Conservation (phyloP, 345 rosid species). For the Isatis tinctoria region DNA sequence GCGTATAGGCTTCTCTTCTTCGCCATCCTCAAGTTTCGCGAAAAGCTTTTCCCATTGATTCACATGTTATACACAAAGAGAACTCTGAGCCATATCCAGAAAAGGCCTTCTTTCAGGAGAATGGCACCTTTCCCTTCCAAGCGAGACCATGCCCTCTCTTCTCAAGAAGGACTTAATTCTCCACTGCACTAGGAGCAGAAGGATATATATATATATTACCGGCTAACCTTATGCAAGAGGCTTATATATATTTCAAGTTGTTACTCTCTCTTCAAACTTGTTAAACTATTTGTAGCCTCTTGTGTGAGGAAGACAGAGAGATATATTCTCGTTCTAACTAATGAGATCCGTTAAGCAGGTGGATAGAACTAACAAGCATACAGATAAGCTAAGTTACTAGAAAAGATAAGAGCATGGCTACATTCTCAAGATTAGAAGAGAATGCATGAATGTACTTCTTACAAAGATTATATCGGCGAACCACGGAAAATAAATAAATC, state of each 20-base stretch:
- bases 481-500: no score
- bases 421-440: not conserved
- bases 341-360: not conserved
- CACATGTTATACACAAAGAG: constrained; percentile 53
- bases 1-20: constrained; percentile 67
- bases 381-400: not conserved
- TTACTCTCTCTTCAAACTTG: constrained; percentile 10
- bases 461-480: no score
- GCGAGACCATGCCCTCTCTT: constrained; percentile 63
- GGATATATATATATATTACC: not conserved
- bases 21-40: constrained; percentile 67
- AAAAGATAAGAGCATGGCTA: not conserved
- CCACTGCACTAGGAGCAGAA: constrained; percentile 44
- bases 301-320: not conserved
- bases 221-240: constrained; percentile 4
- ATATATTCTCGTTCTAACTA: constrained; percentile 6
- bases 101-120: constrained; percentile 76
- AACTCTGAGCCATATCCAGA: constrained; percentile 53
- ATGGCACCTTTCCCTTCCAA: constrained; percentile 42
- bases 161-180: constrained; percentile 85
- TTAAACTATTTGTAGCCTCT: constrained; percentile 6
- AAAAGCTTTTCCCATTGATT: constrained; percentile 62
- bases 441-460: not conserved
- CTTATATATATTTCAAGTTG: constrained; percentile 2
- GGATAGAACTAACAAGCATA: not conserved